phyloP scores from a whole-genome alignment of 2,329 filamentous ascomycete species.

The Aureobasidium sp. region DNA sequence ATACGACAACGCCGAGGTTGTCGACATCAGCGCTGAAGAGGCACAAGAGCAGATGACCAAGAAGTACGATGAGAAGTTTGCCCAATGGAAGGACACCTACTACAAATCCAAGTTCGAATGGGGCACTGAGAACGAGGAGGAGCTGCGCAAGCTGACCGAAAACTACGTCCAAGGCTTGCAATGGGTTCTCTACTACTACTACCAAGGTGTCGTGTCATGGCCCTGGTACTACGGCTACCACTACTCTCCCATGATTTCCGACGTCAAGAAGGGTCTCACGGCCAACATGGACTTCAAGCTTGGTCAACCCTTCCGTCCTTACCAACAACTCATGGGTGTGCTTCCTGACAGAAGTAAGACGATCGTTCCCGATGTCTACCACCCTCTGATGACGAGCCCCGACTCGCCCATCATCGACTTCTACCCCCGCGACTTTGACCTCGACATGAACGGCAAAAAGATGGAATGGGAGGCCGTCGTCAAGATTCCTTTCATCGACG shows the following conservation, averaged over 20 bases:
- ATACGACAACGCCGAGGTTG: slow-evolving; percentile 81
- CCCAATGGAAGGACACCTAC: slow-evolving; percentile 89
- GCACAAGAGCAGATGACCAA: slow-evolving; percentile 69
- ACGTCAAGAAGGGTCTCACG: slow-evolving; percentile 78
- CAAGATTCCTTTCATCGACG: slow-evolving; percentile 98
- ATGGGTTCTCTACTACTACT: slow-evolving; percentile 98
- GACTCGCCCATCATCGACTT: slow-evolving; percentile 95
- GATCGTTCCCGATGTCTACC: slow-evolving; percentile 82
- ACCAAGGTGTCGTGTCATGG: slow-evolving; percentile 94
- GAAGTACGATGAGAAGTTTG: slow-evolving; percentile 84
- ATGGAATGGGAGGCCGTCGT: slow-evolving; percentile 99
- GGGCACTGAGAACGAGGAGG: slow-evolving; percentile 69
- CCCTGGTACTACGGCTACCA: slow-evolving; percentile 97
- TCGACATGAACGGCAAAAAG: slow-evolving; percentile 99
- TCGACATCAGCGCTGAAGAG: slow-evolving; percentile 71
- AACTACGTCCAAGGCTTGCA: slow-evolving; percentile 97
- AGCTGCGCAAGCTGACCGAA: slow-evolving; percentile 74
- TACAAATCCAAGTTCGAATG: slow-evolving; percentile 88
- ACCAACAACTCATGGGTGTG: slow-evolving; percentile 96
- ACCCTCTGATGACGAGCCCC: slow-evolving; percentile 83
- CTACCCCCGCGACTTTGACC: slow-evolving; percentile 90
- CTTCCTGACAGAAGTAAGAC: slow-evolving; percentile 94
- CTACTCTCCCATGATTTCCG: slow-evolving; percentile 94
- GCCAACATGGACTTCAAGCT: slow-evolving; percentile 88
- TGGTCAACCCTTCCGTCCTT: slow-evolving; percentile 90